Evolutionary conservation across 2,329 filamentous ascomycete species (phyloP), one percentile per base, ranked within the genome.

Genomic region (Madurella mycetomatis): DNA sequence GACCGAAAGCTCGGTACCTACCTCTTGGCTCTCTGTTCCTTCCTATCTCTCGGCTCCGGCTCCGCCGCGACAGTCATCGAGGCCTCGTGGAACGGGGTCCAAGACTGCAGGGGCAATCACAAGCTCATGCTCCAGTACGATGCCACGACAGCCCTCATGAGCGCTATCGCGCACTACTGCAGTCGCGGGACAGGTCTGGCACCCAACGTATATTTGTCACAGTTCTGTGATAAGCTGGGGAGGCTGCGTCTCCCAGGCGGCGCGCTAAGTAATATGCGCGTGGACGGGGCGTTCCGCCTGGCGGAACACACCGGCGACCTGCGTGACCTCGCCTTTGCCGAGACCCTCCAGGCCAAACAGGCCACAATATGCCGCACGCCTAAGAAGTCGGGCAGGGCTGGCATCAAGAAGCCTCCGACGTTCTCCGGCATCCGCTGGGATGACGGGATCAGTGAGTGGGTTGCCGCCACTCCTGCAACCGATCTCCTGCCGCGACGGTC

Each of bases 231-330:
- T n/a, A 68, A 65, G 16, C 62, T 82, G 8, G 65, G 70, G n/a
- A 51, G 47, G 5, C 59, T 77, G 13, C 60, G 58, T 2, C 58
- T 75, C 5, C 64, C 67, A 3, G 58, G 58, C 9, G 66, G 65
- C 51, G 65, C 72, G 19, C 57, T 74, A 5, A 59, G 65, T 31
- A 70, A 68, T 17, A 65, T 82, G 34, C 70, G 70, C 31, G 66
- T 69, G 2, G 77, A 80, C 31, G 72, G 73, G 1, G 79, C 79
- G 0, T 80, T 82, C 59, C 64, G 75, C 31, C 65, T 82, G 30
- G 79, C 80, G 1, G 76, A 79, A 54, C 71, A 74, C 50, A 82
- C 78, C 13, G 76, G 75, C 51, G 76, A 80, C 59, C 66, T 82
- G 7, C 69, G 75, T 25, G 79, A 83, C 59, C 71, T 82, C 41